These are phyloP conservation scores for Pythium rishiriense DNA, from an alignment of 352 stramenopile genomes.

Conservation along the genomic window DNA sequence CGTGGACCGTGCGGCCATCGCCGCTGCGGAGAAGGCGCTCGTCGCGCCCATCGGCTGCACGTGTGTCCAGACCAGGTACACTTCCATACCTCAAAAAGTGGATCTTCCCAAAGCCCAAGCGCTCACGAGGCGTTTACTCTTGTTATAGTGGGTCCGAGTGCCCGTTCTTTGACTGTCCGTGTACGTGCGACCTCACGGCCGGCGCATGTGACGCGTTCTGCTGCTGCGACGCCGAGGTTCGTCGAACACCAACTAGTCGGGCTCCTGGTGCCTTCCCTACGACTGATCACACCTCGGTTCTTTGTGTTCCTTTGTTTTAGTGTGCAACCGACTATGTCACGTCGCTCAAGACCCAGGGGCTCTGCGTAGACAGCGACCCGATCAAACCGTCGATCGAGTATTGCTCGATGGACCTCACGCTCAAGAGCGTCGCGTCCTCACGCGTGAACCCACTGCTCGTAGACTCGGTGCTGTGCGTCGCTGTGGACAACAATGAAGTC, in stretches of 20 bases:
- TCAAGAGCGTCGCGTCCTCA: conserved; percentile 21
- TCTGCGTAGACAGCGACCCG: conserved; percentile 28
- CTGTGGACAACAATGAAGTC: conserved; percentile 53
- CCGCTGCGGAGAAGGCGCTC: conserved; percentile 25
- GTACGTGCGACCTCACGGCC: conserved; percentile 47
- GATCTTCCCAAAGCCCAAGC: too few species aligned
- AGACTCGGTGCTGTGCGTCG: conserved; percentile 48
- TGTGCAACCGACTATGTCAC: conserved; percentile 33
- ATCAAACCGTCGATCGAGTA: conserved; percentile 37
- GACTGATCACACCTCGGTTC: background rate
- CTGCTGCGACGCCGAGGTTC: conserved; percentile 50
- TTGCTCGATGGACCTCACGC: conserved; percentile 39
- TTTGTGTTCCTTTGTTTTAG: conserved; percentile 9
- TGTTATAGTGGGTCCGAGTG: conserved; percentile 25
- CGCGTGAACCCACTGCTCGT: conserved; percentile 37
- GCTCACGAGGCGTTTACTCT: too few species aligned
- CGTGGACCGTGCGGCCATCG: conserved; percentile 33
- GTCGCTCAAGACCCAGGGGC: conserved; percentile 14
- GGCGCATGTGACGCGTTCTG: conserved; percentile 46
- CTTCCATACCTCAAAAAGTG: conserved; percentile 2
- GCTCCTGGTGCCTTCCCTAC: background rate
- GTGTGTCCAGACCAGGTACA: conserved; percentile 33
- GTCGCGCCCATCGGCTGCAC: conserved; percentile 41
- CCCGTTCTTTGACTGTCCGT: conserved; percentile 43
- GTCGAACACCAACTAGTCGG: background rate